Conservation (phyloP, 352 stramenopile genomes). For the Phytophthora agathidicida region DNA sequence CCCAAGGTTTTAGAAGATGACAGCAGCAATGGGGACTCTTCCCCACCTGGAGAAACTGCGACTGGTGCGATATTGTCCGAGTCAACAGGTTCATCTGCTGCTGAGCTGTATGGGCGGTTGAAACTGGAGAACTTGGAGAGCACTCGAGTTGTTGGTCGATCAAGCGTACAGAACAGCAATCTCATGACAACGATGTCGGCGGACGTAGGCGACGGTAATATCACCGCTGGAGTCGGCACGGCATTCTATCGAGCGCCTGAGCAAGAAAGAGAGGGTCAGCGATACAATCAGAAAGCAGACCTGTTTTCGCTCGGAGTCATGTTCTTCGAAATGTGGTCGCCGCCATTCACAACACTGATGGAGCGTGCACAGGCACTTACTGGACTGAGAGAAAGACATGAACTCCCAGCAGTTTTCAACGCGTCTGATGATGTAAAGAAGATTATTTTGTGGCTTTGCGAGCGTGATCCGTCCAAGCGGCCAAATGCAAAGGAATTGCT, state of each 20-base stretch:
- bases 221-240: slow-evolving; percentile 95
- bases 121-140: slow-evolving; percentile 77
- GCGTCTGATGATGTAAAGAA: slow-evolving; percentile 88
- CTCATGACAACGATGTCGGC: slow-evolving; percentile 65
- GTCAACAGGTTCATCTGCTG: slow-evolving; percentile 69
- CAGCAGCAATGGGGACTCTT: slow-evolving; percentile 26
- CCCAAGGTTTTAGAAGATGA: slow-evolving; percentile 59
- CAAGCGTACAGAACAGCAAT: slow-evolving; percentile 27
- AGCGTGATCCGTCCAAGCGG: slow-evolving; percentile 69
- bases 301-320: slow-evolving; percentile 96
- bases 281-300: slow-evolving; percentile 92
- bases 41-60: slow-evolving; percentile 20
- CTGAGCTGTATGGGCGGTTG: slow-evolving; percentile 70
- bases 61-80: slow-evolving; percentile 47
- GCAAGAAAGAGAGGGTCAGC: slow-evolving; percentile 88
- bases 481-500: slow-evolving; percentile 80
- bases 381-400: slow-evolving; percentile 74
- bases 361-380: slow-evolving; percentile 85
- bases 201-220: slow-evolving; percentile 59
- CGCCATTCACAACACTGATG: slow-evolving; percentile 92
- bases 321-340: slow-evolving; percentile 96
- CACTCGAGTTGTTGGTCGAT: slow-evolving; percentile 42
- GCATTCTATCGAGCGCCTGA: slow-evolving; percentile 96
- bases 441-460: slow-evolving; percentile 89
- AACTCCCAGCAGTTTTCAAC: slow-evolving; percentile 52